Evolutionary conservation across 1,284 basidiomycete species (phyloP).

Genomic region (Sporisorium graminicola): DNA sequence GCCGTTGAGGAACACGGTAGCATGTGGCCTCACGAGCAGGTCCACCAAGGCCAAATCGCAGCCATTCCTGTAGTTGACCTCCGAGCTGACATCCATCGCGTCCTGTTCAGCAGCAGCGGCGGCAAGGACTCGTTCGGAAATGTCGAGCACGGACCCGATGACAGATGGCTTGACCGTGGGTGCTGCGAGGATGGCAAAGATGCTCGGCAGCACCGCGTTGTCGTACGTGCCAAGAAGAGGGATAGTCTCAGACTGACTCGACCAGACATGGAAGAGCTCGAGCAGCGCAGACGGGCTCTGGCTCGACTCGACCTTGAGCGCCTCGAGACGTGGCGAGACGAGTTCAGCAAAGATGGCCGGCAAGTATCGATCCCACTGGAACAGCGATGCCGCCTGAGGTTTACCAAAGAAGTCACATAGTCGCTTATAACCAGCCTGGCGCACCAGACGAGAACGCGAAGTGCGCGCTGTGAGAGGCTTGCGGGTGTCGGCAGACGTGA

Average conservation of each 20-base stretch:
- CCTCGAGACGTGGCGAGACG: constrained; percentile 84
- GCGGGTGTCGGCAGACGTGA: neutral
- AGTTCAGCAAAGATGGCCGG: constrained; percentile 78
- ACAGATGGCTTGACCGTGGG: constrained; percentile 89
- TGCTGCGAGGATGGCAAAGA: constrained; percentile 84
- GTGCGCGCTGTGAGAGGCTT: constrained; percentile 38
- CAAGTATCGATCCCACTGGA: constrained; percentile 83
- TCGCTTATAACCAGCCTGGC: constrained; percentile 87
- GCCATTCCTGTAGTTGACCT: constrained; percentile 25
- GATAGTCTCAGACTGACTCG: constrained; percentile 75
- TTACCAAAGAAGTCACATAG: constrained; percentile 86
- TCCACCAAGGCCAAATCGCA: constrained; percentile 25
- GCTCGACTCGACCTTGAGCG: constrained; percentile 85
- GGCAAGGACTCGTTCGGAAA: constrained; percentile 80
- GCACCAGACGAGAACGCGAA: constrained; percentile 72
- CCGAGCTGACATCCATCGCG: constrained; percentile 25
- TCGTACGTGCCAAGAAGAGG: constrained; percentile 81
- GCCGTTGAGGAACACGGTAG: constrained; percentile 81
- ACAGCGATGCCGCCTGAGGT: constrained; percentile 71
- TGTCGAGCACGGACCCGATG: constrained; percentile 84
- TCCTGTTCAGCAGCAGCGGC: constrained; percentile 30
- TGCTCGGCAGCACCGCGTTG: constrained; percentile 77
- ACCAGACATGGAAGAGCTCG: constrained; percentile 87
- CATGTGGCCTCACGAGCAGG: constrained; percentile 79
- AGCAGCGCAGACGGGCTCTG: constrained; percentile 91